Percentiles rank a stretch among this genome's conserved stretches.
phyloP scores from a whole-genome alignment of 768 basidiomycete genomes.

The Tubosaeta sp. region DNA sequence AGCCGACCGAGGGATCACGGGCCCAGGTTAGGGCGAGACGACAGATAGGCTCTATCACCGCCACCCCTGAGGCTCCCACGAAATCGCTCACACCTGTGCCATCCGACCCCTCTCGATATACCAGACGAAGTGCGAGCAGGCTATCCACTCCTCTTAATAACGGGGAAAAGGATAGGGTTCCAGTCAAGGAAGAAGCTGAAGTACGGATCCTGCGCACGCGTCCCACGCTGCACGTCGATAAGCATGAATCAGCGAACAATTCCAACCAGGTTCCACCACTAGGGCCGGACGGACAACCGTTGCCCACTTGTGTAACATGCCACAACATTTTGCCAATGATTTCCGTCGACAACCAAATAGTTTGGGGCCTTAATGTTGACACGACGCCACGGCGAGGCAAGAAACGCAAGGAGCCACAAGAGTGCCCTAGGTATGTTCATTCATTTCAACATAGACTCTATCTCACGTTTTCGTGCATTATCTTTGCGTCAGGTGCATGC shows the following conservation, averaged over 20 bases:
- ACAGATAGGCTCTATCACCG: slow-evolving; percentile 41
- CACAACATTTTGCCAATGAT: slow-evolving; percentile 70
- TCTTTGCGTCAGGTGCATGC: slow-evolving; percentile 55
- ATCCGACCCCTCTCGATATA: slow-evolving; percentile 28
- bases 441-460: slow-evolving; percentile 11
- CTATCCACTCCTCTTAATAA: slow-evolving; percentile 27
- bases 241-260: slow-evolving; percentile 36
- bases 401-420: slow-evolving; percentile 60
- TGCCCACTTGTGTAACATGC: slow-evolving; percentile 73
- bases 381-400: slow-evolving; percentile 40
- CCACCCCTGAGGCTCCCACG: slow-evolving; percentile 46
- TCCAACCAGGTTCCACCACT: slow-evolving; percentile 43
- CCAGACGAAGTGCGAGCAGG: slow-evolving; percentile 29
- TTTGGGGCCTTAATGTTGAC: slow-evolving; percentile 64
- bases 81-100: slow-evolving; percentile 36
- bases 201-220: slow-evolving; percentile 49
- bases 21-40: slow-evolving; percentile 50
- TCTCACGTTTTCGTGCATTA: slow-evolving; percentile 13
- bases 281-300: slow-evolving; percentile 60
- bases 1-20: slow-evolving; percentile 13
- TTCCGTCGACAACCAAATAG: slow-evolving; percentile 66
- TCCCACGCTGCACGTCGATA: slow-evolving; percentile 34
- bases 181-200: slow-evolving; percentile 48
- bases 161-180: slow-evolving; percentile 38
- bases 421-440: slow-evolving; percentile 66